A percentile compares a stretch with the other conserved stretches of the same genome.
Conservation (phyloP, 2,329 filamentous ascomycete species). For the Fusarium sp. region DNA sequence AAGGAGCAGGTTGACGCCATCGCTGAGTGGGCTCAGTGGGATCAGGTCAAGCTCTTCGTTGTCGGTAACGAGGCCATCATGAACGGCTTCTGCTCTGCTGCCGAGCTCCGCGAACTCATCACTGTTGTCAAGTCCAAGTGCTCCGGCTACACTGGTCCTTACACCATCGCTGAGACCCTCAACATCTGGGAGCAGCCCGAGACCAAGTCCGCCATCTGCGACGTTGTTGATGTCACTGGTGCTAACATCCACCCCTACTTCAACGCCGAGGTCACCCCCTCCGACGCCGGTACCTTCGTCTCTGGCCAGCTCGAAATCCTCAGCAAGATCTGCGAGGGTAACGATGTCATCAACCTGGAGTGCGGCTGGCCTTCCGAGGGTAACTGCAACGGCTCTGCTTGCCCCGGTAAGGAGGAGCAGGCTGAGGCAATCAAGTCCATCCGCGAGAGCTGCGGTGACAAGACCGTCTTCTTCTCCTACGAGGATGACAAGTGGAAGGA, state of each 20-base stretch:
- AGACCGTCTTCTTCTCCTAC: slow-evolving; percentile 82
- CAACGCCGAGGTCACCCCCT: slow-evolving; percentile 72
- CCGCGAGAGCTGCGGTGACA: slow-evolving; percentile 67
- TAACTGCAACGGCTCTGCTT: slow-evolving; percentile 72
- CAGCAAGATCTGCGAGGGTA: slow-evolving; percentile 71
- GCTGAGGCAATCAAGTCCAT: slow-evolving; percentile 75
- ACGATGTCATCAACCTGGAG: slow-evolving; percentile 83
- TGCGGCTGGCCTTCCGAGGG: slow-evolving; percentile 85
- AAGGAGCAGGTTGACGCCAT: slow-evolving; percentile 77
- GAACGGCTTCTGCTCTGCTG: slow-evolving; percentile 70
- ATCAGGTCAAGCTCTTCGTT: slow-evolving; percentile 78
- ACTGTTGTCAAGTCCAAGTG: slow-evolving; percentile 69
- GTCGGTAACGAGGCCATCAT: slow-evolving; percentile 92
- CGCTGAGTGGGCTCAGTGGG: slow-evolving; percentile 75
- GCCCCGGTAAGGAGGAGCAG: slow-evolving; percentile 74
- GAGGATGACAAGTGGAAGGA: slow-evolving; percentile 84
- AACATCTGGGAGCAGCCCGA: slow-evolving; percentile 74
- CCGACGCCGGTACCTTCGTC: slow-evolving; percentile 78
- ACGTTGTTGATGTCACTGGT: slow-evolving; percentile 76
- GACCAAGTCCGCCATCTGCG: slow-evolving; percentile 68
- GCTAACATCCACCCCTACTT: slow-evolving; percentile 96
- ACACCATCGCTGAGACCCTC: slow-evolving; percentile 88
- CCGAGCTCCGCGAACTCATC: slow-evolving; percentile 75
- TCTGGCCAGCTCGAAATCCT: slow-evolving; percentile 75
- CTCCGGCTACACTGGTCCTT: slow-evolving; percentile 75